Evolutionary conservation across 2,329 filamentous ascomycete species (phyloP), one percentile per base, ranked within the genome.

Genomic region (Xylaria sp.): DNA sequence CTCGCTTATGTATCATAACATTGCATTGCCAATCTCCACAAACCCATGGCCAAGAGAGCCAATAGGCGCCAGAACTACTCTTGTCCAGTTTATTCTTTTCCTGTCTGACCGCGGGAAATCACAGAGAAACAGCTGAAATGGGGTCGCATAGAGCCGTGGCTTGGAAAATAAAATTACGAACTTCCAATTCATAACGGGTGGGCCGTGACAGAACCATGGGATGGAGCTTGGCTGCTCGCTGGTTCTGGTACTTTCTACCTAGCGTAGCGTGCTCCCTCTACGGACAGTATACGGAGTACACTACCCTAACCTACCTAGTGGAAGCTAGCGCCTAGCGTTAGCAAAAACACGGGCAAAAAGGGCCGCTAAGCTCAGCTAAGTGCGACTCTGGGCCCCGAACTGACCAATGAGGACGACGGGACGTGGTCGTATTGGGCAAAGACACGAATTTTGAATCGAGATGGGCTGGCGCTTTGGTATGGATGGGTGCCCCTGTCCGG

Each of bases 341-440:
- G n/a, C n/a, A n/a, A n/a, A 53, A 40, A 54, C 18, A 32, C 40
- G 21, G 42, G 35, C 53, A 23, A 18, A 59, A 42, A 50, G 35
- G 5, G 10, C 9, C 6, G 21, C 40, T 1, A 10, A n/a, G 18
- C 18, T 18, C 40, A 44, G 13, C 16, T 44, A n/a, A 44, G 40
- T 35, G 32, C 32, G 32, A 35, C 12, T 23, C 47, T 2, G 40
- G 12, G 18, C 32, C 32, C 8, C 1, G 10, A 10, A 9, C 10
- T 35, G 32, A 35, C 68, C 70, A 71, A 70, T 68, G 53, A 50
- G 48, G 57, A 23, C 37, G 18, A 13, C 37, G 54, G 40, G 32
- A 66, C 32, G 59, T 65, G 70, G 60, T 70, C 68, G 65, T 71
- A 71, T 71, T 70, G 59, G 59, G 65, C 32, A 66, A 65, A 64